Evolutionary conservation across 2,329 filamentous ascomycete genomes (phyloP).

Genomic region (Dactylellina leptospora): DNA sequence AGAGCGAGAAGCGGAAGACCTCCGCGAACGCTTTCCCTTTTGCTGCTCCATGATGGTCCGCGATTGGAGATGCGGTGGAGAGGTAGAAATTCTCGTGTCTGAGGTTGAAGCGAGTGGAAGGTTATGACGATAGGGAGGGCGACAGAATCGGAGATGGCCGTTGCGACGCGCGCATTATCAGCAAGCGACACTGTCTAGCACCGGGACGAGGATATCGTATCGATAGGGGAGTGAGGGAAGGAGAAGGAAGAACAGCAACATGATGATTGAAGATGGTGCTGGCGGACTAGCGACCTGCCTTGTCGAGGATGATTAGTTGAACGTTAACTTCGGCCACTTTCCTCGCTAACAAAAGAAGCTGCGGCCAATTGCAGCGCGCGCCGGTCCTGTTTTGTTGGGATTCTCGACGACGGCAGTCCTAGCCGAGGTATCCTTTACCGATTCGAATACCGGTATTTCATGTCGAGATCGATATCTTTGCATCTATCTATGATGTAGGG

Average conservation of each 20-base stretch:
- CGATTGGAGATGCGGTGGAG: neutral
- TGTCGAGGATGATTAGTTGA: constrained; percentile 7
- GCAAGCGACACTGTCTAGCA: neutral
- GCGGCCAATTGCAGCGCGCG: constrained; percentile 20
- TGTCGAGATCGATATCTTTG: no score
- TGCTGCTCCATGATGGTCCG: constrained; percentile 15
- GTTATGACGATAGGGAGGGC: constrained; percentile 26
- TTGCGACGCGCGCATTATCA: constrained; percentile 42
- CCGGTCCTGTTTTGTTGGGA: constrained; percentile 21
- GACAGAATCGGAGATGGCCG: constrained; percentile 25
- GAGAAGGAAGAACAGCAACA: neutral
- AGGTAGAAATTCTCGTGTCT: no score
- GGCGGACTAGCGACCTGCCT: constrained; percentile 16
- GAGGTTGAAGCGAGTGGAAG: neutral
- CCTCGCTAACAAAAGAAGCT: constrained; percentile 38
- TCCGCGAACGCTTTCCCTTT: constrained; percentile 17
- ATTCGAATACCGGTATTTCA: no score
- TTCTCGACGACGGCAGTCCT: neutral
- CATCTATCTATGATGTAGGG: no score
- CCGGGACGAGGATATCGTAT: constrained; percentile 1
- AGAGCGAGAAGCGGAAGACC: constrained; percentile 59
- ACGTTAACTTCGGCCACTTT: constrained; percentile 35
- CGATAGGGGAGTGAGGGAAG: neutral
- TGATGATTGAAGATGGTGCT: constrained; percentile 15
- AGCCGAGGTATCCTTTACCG: no score